Percentiles rank a stretch among this genome's conserved stretches.
phyloP scores from a whole-genome alignment of 116 monocot genomes.

The Phalaenopsis hybrid region DNA sequence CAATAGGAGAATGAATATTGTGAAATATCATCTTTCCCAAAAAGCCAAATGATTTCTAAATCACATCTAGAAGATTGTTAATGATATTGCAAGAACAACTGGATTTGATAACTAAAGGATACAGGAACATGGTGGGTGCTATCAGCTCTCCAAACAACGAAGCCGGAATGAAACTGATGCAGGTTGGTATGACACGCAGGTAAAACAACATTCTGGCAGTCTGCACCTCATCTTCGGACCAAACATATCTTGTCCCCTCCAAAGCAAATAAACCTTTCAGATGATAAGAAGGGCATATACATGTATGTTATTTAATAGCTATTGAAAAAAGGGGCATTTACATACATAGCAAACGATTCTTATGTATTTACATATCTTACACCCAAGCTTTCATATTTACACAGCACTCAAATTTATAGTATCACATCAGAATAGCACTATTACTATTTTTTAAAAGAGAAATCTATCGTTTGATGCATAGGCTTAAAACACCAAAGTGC shows the following conservation, averaged over 20 bases:
- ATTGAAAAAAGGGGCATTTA: background rate
- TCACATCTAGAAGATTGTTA: background rate
- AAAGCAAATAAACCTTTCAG: constrained; percentile 22
- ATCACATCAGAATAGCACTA: no score
- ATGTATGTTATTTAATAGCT: constrained; percentile 2
- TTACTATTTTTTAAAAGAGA: no score
- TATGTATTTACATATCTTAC: no score
- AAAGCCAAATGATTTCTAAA: background rate
- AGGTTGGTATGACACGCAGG: constrained; percentile 79
- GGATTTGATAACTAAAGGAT: constrained; percentile 48
- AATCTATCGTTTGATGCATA: no score
- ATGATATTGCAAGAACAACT: background rate
- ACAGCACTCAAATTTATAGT: no score
- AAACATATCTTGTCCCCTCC: constrained; percentile 45
- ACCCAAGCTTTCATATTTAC: no score
- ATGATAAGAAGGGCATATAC: background rate
- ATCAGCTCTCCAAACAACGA: constrained; percentile 46
- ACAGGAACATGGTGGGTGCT: constrained; percentile 87
- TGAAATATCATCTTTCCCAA: no score
- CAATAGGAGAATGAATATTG: background rate
- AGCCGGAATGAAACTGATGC: constrained; percentile 48
- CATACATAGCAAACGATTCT: no score
- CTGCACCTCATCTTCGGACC: constrained; percentile 86
- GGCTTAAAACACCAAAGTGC: no score
- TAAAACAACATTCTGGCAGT: constrained; percentile 78